Evolutionary conservation across 148 eudicot genomes (phyloP).

Genomic region (Pouteria glomerata): DNA sequence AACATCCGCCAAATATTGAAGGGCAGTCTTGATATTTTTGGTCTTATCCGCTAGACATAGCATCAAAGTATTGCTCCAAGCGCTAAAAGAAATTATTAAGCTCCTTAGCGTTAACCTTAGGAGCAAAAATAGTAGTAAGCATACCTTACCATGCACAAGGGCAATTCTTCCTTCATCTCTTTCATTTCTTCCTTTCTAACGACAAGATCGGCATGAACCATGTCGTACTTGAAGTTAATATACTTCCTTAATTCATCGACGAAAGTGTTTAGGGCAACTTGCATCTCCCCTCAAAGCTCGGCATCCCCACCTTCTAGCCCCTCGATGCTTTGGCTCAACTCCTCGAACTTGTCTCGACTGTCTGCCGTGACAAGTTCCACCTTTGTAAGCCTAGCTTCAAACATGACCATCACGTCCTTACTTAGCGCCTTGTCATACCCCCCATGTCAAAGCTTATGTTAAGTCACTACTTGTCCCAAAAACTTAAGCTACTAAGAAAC

Average conservation of each 20-base stretch:
- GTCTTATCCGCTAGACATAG: too few relatives aligned
- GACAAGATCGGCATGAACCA: too few relatives aligned
- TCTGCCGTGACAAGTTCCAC: neutral
- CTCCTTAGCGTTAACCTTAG: neutral
- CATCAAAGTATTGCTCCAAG: neutral
- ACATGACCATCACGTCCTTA: too few relatives aligned
- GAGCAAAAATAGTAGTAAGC: too few relatives aligned
- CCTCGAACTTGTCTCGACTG: neutral
- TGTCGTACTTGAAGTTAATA: too few relatives aligned
- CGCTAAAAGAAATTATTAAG: neutral
- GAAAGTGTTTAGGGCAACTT: neutral
- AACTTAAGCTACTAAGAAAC: too few relatives aligned
- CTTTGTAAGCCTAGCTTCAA: neutral
- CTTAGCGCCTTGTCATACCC: too few relatives aligned
- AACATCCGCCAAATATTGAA: neutral
- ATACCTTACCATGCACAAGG: too few relatives aligned
- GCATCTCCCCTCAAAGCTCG: neutral
- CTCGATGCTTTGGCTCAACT: neutral
- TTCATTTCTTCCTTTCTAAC: too few relatives aligned
- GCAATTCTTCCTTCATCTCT: too few relatives aligned
- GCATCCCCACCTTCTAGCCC: neutral
- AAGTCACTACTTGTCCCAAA: too few relatives aligned
- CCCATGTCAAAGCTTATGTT: too few relatives aligned
- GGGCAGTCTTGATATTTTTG: neutral
- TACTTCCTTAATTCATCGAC: neutral